Base-by-base conservation (phyloP, 2,329 filamentous ascomycete genomes). In the Cladosporium sphaerospermum region DNA sequence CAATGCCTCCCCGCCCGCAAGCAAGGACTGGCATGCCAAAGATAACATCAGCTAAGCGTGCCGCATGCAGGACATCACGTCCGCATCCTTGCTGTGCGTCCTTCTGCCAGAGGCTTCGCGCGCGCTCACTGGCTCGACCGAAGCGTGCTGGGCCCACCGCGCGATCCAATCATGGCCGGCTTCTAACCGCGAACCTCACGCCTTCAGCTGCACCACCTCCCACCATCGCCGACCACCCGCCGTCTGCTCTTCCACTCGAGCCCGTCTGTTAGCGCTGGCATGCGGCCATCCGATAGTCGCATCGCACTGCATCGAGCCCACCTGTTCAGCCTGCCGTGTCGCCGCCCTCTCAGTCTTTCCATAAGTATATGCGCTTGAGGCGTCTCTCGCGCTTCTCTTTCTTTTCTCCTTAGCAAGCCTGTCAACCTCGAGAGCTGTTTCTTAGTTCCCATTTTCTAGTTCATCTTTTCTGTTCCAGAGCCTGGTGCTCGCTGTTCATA, bases 371-470 rank as follows among this genome's bases (percentile, higher is more conserved):
- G 18, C 42, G 32, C 42, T 34, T 16, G 33, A 32, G 9, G 36
- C 52, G 32, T 51, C 44, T 46, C 31, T 51, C 23, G 23, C 33
- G 32, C 36, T 54, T 42, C 16, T 52, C 37, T 40, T 62, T 57
- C 63, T 68, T 67, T 64, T 67, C 65, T 73, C 71, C 73, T 70
- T 72, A 77, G 74, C 74, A 75, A 77, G 74, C 71, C 64, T 74
- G 72, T 75, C 68, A 75, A 75, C 62, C 68, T 69, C 63, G 62
- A 73, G 74, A 76, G 72, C 71, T 75, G 73, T 69, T 67, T 71
- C 64, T 73, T 73, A 67, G 71, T 71, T 71, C 70, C 70, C 64
- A 61, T 65, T 69, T 65, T 64, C 63, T 36, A 36, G 16, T 39
- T 39, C 36, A 39, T 39, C n/a, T 64, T 67, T 69, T 70, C 53